Conservation (phyloP, 352 stramenopile species). For the Globisporangium radiosum region DNA sequence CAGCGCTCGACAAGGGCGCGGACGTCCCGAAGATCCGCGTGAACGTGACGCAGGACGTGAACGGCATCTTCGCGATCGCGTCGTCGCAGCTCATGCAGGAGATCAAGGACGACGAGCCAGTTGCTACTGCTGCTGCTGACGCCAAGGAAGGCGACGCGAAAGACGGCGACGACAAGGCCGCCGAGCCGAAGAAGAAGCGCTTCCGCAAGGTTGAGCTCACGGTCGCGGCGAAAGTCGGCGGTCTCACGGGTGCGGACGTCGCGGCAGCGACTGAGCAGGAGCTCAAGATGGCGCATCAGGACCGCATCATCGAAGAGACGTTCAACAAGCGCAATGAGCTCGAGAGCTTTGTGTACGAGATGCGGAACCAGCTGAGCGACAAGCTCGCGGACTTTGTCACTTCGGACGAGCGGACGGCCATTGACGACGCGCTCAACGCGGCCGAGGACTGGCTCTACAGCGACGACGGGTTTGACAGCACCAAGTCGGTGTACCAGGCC, state of each 20-base stretch:
- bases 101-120: conserved; percentile 86
- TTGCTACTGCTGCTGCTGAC: conserved; percentile 41
- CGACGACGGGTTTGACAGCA: conserved; percentile 98
- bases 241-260: conserved; percentile 55
- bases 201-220: conserved; percentile 88
- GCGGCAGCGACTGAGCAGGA: conserved; percentile 82
- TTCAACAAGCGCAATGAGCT: conserved; percentile 99
- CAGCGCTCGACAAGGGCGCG: conserved; percentile 51
- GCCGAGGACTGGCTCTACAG: conserved; percentile 98
- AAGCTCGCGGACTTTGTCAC: conserved; percentile 85
- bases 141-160: conserved; percentile 58
- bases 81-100: conserved; percentile 98
- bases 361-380: conserved; percentile 94
- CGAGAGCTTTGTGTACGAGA: conserved; percentile 99
- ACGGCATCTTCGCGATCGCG: conserved; percentile 93
- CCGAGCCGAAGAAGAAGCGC: conserved; percentile 92
- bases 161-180: conserved; percentile 63
- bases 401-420: conserved; percentile 79
- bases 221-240: conserved; percentile 54
- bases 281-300: conserved; percentile 93
- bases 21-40: conserved; percentile 92
- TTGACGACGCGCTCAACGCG: conserved; percentile 87
- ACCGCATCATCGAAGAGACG: conserved; percentile 95
- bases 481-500: conserved; percentile 94
- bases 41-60: conserved; percentile 97